Percentiles rank a stretch among this genome's conserved stretches.
Conservation (phyloP, 148 eudicot species). For the Chenopodium suecicum region DNA sequence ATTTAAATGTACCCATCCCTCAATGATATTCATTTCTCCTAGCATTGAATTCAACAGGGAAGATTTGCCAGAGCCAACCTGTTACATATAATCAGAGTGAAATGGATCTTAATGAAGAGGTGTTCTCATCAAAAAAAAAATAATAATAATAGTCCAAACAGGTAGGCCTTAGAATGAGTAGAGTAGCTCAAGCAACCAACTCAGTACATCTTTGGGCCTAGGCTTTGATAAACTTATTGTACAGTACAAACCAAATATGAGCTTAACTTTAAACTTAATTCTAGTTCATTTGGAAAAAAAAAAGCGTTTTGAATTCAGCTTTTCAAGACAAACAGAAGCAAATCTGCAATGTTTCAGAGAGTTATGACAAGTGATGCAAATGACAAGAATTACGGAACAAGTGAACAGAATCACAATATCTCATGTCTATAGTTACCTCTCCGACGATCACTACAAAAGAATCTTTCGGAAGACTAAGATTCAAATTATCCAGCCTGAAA, state of each 20-base stretch:
- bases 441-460: slow-evolving; percentile 76
- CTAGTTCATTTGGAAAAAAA: background rate
- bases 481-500: slow-evolving; percentile 53
- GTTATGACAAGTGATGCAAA: background rate
- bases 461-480: slow-evolving; percentile 68
- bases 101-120: slow-evolving; percentile 1
- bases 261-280: background rate
- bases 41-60: slow-evolving; percentile 72
- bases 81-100: slow-evolving; percentile 16
- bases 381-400: background rate
- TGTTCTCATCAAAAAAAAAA: background rate
- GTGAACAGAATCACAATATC: background rate
- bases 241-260: background rate
- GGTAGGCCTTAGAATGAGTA: background rate
- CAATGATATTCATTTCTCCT: slow-evolving; percentile 66
- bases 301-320: background rate
- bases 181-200: slow-evolving; percentile 6
- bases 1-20: slow-evolving; percentile 51
- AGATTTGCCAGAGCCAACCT: slow-evolving; percentile 99
- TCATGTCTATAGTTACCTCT: slow-evolving; percentile 51
- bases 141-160: background rate
- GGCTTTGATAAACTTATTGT: background rate
- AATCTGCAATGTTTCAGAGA: background rate
- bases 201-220: background rate
- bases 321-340: background rate